Evolutionary conservation across 2,329 filamentous ascomycete species (phyloP), one percentile per base, ranked within the genome.

Genomic region (Acephala macrosclerotiorum): DNA sequence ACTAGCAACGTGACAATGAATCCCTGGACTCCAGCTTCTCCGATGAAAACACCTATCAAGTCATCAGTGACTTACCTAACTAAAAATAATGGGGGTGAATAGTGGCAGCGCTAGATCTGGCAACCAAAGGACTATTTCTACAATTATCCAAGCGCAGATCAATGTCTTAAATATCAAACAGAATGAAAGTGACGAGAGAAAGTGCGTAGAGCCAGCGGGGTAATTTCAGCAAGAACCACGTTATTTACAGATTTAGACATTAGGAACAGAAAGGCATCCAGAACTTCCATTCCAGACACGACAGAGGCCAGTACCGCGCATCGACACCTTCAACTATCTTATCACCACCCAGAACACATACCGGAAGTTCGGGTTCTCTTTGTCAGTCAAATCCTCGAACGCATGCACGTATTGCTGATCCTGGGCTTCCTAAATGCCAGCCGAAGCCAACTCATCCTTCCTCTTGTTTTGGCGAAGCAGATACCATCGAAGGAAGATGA

Each of bases 321-420:
- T 4, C 4, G 29, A 33, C 4, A 42, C 14, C 4, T 42, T n/a
- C 18, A 14, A 42, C 20, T 51, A 33, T 33, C 22, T 35, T 2
- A 11, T 14, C 12, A 14, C 29, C 2, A n/a, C 8, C 33, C 38
- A 57, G 55, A 36, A 57, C 8, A 72, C 68, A 62, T 74, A 74
- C 35, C 73, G 64, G 57, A 75, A 75, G 18, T 71, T 71, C 26
- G 64, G 53, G 49, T 75, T 75, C 60, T 75, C 73, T 33, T 61
- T 66, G 64, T 75, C 73, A 11, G 73, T 75, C 65, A 75, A 65
- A 69, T 75, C 74, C 49, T 74, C 71, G 66, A 75, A 75, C n/a
- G 72, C 74, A 60, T 74, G 74, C 18, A 71, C 65, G 40, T 72
- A 66, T n/a, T 66, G 45, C 22, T 60, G 58, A 64, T 73, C 71